Evolutionary conservation across 2,329 filamentous ascomycete genomes (phyloP).

Genomic region (Tolypocladium capitatum): DNA sequence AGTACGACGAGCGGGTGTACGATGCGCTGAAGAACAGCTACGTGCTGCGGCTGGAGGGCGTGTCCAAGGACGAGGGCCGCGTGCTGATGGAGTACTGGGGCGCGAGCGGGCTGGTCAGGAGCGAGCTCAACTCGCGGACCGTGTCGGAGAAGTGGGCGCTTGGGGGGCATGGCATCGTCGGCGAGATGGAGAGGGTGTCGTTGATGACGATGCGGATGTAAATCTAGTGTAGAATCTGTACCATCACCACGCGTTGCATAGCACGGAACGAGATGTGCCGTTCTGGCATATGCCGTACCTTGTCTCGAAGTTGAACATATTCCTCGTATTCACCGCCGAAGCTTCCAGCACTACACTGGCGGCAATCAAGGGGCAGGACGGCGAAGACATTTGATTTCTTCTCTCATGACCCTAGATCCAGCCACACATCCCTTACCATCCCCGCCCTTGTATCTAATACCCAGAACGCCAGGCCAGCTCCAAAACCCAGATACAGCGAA

Average conservation of each 20-base stretch:
- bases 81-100: slow-evolving; percentile 89
- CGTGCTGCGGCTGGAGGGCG: slow-evolving; percentile 47
- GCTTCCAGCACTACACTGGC: background rate
- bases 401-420: background rate
- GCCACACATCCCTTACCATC: background rate
- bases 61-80: slow-evolving; percentile 63
- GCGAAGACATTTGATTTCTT: background rate
- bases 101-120: slow-evolving; percentile 64
- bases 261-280: background rate
- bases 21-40: slow-evolving; percentile 35
- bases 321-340: background rate
- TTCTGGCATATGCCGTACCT: background rate
- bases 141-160: slow-evolving; percentile 77
- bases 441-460: slow-evolving; percentile 7
- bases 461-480: slow-evolving; percentile 18
- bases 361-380: background rate
- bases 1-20: slow-evolving; percentile 45
- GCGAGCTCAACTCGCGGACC: slow-evolving; percentile 53
- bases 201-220: slow-evolving; percentile 35
- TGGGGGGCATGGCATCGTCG: slow-evolving; percentile 67
- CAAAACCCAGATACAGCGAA: slow-evolving; percentile 3
- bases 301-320: background rate
- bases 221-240: slow-evolving; percentile 15
- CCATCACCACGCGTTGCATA: slow-evolving; percentile 2
- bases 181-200: slow-evolving; percentile 65